phyloP scores from a whole-genome alignment of 192 early-diverging fungal species.

The Linnemannia hyalina region DNA sequence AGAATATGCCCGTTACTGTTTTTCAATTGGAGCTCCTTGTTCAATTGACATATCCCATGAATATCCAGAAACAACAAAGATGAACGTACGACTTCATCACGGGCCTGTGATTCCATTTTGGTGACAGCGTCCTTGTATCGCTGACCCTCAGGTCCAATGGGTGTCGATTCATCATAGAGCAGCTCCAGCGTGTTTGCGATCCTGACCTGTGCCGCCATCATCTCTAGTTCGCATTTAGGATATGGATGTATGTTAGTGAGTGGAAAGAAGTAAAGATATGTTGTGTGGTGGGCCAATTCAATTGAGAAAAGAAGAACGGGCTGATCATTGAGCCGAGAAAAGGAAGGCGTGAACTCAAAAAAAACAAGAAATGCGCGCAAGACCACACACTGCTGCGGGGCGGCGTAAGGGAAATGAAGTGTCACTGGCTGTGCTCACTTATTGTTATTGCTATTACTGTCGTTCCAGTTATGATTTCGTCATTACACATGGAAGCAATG shows the following conservation, averaged over 20 bases:
- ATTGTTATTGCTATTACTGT: background rate
- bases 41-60: background rate
- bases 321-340: background rate
- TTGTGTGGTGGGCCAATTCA: background rate
- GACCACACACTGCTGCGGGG: background rate
- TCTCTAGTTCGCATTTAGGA: constrained; percentile 62
- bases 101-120: constrained; percentile 83
- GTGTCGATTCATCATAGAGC: constrained; percentile 88
- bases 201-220: constrained; percentile 85
- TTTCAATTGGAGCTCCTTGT: background rate
- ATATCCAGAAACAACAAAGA: background rate
- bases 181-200: constrained; percentile 90
- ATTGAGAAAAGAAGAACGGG: background rate
- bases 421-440: background rate
- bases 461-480: background rate
- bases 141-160: constrained; percentile 76
- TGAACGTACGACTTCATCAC: constrained; percentile 61
- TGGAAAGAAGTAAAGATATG: background rate
- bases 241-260: background rate
- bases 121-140: constrained; percentile 89
- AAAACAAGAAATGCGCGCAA: background rate
- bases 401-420: background rate
- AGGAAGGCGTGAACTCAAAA: background rate
- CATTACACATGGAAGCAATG: background rate
- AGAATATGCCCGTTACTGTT: background rate